phyloP scores from a whole-genome alignment of 495 filamentous ascomycete genomes.

The Tetracladium setigerum region DNA sequence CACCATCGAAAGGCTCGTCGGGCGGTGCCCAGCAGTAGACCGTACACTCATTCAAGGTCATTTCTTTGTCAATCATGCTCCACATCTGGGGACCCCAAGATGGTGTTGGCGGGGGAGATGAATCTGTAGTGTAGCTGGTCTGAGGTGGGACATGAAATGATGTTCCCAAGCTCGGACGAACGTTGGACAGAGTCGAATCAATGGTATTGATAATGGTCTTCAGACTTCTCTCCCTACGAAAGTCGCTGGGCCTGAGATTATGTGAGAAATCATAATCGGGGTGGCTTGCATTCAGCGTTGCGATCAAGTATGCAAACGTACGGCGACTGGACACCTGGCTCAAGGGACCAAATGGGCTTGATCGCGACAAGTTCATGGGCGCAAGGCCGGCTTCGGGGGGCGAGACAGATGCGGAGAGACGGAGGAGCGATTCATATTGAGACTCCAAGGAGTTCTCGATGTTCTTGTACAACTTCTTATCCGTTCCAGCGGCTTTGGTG shows the following conservation, averaged over 20 bases:
- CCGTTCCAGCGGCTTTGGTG: conserved; percentile 85
- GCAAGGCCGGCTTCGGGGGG: conserved; percentile 57
- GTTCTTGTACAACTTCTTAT: conserved; percentile 90
- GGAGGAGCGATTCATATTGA: conserved; percentile 80
- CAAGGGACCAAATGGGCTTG: conserved; percentile 84
- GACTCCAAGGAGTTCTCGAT: conserved; percentile 84
- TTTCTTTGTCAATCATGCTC: conserved; percentile 84
- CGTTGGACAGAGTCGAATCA: conserved; percentile 75
- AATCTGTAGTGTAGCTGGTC: conserved; percentile 28
- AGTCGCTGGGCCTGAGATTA: conserved; percentile 78
- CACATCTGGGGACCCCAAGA: conserved; percentile 84
- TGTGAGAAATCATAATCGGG: conserved; percentile 97
- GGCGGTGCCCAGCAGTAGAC: conserved; percentile 80
- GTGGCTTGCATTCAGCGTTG: conserved; percentile 94
- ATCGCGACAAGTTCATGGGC: conserved; percentile 69
- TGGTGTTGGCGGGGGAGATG: conserved; percentile 40
- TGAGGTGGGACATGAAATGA: conserved; percentile 22
- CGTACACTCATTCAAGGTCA: conserved; percentile 76
- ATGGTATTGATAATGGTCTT: conserved; percentile 71
- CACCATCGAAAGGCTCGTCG: conserved; percentile 79
- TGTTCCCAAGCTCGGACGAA: conserved; percentile 48
- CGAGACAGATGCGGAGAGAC: conserved; percentile 72
- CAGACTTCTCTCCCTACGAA: conserved; percentile 68
- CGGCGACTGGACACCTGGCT: conserved; percentile 79
- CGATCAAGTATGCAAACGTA: conserved; percentile 92